phyloP scores from a whole-genome alignment of 2,329 filamentous ascomycete genomes.

The Polytolypa hystricis region DNA sequence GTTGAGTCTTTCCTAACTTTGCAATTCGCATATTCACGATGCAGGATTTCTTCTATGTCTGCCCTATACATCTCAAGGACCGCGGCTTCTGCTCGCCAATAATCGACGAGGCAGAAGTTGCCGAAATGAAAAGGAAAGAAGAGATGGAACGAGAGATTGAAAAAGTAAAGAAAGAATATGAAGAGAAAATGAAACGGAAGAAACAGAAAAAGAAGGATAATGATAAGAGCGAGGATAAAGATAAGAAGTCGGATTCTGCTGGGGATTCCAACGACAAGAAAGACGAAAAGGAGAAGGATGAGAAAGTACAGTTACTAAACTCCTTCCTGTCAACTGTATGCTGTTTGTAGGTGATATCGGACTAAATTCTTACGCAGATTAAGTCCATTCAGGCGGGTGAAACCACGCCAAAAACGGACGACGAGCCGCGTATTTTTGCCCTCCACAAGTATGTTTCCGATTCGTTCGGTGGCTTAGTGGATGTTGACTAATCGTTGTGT shows the following conservation, averaged over 20 bases:
- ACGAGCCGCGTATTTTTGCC: conserved; percentile 68
- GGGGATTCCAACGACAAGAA: conserved; percentile 34
- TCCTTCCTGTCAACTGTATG: conserved; percentile 4
- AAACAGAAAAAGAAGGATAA: conserved; percentile 49
- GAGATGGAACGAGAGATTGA: conserved; percentile 36
- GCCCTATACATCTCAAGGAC: conserved; percentile 71
- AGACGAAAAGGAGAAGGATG: conserved; percentile 39
- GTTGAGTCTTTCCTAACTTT: too few relatives aligned
- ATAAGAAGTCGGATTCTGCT: conserved; percentile 37
- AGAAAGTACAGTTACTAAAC: conserved; percentile 36
- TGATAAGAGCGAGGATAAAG: conserved; percentile 37
- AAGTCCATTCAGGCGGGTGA: conserved; percentile 36
- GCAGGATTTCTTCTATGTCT: conserved; percentile 91
- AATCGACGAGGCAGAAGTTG: conserved; percentile 33
- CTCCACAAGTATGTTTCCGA: conserved; percentile 55
- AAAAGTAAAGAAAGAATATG: conserved; percentile 45
- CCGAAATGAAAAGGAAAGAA: conserved; percentile 33
- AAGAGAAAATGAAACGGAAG: conserved; percentile 64
- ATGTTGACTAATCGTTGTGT: conserved; percentile 8
- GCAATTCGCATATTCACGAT: too few relatives aligned
- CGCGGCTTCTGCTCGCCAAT: conserved; percentile 60
- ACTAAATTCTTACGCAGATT: conserved; percentile 21
- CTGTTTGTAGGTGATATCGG: conserved; percentile 15
- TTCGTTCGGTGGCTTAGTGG: background rate
- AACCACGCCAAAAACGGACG: conserved; percentile 26